Conservation (phyloP, 179 eudicot genomes). For the Beta corolliflora region DNA sequence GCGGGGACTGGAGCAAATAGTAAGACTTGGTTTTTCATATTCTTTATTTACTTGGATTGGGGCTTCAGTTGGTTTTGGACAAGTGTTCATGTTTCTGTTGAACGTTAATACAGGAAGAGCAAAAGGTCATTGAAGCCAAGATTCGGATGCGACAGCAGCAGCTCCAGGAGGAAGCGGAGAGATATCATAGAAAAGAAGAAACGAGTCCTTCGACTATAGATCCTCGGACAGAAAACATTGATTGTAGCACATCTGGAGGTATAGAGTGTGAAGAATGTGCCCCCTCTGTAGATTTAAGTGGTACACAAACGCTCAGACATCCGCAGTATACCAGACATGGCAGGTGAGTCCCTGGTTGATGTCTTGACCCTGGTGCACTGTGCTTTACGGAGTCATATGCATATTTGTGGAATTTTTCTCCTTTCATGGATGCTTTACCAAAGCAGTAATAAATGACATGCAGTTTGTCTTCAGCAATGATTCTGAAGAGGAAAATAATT, state of each 20-base stretch:
- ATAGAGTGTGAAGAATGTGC: slow-evolving; percentile 58
- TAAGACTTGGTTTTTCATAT: slow-evolving; percentile 37
- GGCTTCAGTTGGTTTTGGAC: background rate
- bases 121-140: slow-evolving; percentile 98
- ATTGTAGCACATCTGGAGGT: slow-evolving; percentile 52
- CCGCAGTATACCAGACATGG: slow-evolving; percentile 55
- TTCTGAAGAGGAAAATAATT: background rate
- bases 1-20: slow-evolving; percentile 89
- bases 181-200: slow-evolving; percentile 52
- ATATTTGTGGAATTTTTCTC: background rate
- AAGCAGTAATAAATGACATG: background rate
- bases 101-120: slow-evolving; percentile 75
- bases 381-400: background rate
- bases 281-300: slow-evolving; percentile 44
- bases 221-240: slow-evolving; percentile 46
- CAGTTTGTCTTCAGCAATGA: background rate
- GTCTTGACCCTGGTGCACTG: slow-evolving; percentile 9
- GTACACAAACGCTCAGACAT: slow-evolving; percentile 45
- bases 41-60: background rate
- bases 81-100: slow-evolving; percentile 9
- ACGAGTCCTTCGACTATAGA: slow-evolving; percentile 47
- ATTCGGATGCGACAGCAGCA: slow-evolving; percentile 95
- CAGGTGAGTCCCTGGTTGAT: slow-evolving; percentile 41
- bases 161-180: slow-evolving; percentile 82
- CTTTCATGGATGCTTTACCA: background rate